These are phyloP conservation scores for Backusella mclennaniae DNA, from an alignment of 192 early-diverging fungal species.

Conservation along the genomic window DNA sequence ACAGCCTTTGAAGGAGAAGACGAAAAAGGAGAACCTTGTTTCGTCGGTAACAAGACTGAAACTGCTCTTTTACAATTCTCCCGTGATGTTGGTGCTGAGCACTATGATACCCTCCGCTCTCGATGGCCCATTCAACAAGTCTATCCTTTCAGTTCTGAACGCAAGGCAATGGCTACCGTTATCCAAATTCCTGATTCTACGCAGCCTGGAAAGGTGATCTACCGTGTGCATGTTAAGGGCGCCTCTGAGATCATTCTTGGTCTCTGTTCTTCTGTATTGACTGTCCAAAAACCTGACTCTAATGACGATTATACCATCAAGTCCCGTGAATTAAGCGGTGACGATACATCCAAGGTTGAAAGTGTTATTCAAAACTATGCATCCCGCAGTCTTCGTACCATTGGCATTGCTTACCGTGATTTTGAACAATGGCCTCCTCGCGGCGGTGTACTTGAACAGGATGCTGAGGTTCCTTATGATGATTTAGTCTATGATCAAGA, in stretches of 20 bases:
- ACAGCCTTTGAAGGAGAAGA: conserved; percentile 67
- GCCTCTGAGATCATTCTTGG: conserved; percentile 85
- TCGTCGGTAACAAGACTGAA: conserved; percentile 96
- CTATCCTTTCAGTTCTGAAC: conserved; percentile 89
- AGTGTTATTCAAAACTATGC: conserved; percentile 74
- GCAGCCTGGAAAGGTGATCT: conserved; percentile 36
- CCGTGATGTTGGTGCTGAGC: conserved; percentile 55
- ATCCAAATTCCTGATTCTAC: conserved; percentile 56
- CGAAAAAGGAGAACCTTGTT: conserved; percentile 51
- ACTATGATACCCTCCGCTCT: conserved; percentile 64
- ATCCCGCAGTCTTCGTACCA: conserved; percentile 84
- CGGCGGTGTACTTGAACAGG: conserved; percentile 33
- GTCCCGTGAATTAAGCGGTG: conserved; percentile 33
- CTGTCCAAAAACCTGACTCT: conserved; percentile 25
- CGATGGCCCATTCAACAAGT: conserved; percentile 64
- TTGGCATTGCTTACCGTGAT: conserved; percentile 83
- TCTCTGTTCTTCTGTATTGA: conserved; percentile 57
- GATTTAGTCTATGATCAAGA: conserved; percentile 49
- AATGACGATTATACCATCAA: conserved; percentile 30
- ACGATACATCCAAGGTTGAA: conserved; percentile 38
- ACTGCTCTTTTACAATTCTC: conserved; percentile 87
- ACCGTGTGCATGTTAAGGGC: conserved; percentile 90
- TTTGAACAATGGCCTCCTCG: conserved; percentile 61
- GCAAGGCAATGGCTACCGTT: conserved; percentile 92
- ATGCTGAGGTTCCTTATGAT: conserved; percentile 55